Evolutionary conservation across 345 rosid genomes (phyloP), one percentile per base, ranked within the genome.

Genomic region (Streptanthus diversifolius): DNA sequence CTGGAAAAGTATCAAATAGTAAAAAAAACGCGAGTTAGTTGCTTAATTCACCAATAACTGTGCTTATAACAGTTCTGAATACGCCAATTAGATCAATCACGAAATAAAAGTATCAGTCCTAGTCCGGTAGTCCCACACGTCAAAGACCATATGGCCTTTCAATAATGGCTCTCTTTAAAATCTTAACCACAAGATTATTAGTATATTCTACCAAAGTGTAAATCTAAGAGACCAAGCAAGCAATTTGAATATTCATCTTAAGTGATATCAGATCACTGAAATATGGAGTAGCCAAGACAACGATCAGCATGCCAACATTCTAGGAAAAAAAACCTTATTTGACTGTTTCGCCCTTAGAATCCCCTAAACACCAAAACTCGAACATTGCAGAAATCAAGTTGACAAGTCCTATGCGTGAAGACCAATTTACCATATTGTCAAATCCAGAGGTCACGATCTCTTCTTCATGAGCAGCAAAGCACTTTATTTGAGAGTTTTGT

Each of bases 391-490:
- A 29, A 29, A 29, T 29, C 32, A 29, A 29, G 32, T 39, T 51
- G 69, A 52, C 22, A 62, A 52, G 68, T 51, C 60, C 33, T 8
- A 62, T 21, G 19, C 7, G 68, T 32, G 68, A 61, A 53, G 61
- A 69, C 54, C 14, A 51, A 43, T n/a, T 72, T 66, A 93, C 97
- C 95, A 85, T 89, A 66, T 88, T 93, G 85, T 91, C 96, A 79
- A 85, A 91, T 68, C 97, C 98, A 66, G 95, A 89, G 24, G 93
- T 87, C 62, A 89, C 81, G 40, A 91, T 83, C 84, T 88, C 97
- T 77, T 89, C 95, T 55, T 83, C 91, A 70, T 78, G 82, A 68
- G 93, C 97, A 76, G 91, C 85, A 73, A 93, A 86, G 60, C 90
- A 91, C 76, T 93, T 93, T 15, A 93, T 89, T 76, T 91, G 96